Percentiles rank a stretch among this genome's conserved stretches.
Evolutionary conservation across 2,329 filamentous ascomycete species (phyloP).

Genomic region (Diplodia seriata): DNA sequence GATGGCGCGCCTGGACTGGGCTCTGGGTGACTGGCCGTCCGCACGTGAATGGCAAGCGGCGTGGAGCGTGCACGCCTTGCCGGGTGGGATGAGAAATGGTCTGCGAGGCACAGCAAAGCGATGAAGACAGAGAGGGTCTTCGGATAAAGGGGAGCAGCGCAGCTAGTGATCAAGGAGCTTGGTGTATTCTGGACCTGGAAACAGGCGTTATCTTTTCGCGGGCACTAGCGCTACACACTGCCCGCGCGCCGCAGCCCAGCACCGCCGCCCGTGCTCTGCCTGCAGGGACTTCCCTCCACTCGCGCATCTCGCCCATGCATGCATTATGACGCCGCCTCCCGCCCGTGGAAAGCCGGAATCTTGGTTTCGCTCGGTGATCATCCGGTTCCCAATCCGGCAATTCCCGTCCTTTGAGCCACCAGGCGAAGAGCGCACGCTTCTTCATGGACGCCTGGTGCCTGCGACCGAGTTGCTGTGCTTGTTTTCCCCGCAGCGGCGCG

Average conservation of each 20-base stretch:
- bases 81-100: slow-evolving; percentile 2
- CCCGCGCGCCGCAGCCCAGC: slow-evolving; percentile 12
- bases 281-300: slow-evolving; percentile 17
- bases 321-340: slow-evolving; percentile 19
- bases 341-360: neutral
- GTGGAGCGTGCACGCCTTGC: slow-evolving; percentile 17
- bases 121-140: neutral
- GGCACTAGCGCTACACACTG: slow-evolving; percentile 15
- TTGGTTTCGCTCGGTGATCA: slow-evolving; percentile 20
- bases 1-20: slow-evolving; percentile 15
- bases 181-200: slow-evolving; percentile 6
- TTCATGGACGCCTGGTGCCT: too few species aligned
- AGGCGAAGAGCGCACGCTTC: neutral
- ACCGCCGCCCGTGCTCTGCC: neutral
- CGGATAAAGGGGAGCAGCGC: slow-evolving; percentile 13
- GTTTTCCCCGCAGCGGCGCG: neutral
- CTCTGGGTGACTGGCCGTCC: slow-evolving; percentile 3
- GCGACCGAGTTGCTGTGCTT: neutral
- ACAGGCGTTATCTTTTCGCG: slow-evolving; percentile 24
- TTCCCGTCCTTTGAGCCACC: neutral
- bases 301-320: slow-evolving; percentile 1
- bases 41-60: slow-evolving; percentile 23
- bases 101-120: neutral
- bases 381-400: slow-evolving; percentile 19
- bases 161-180: slow-evolving; percentile 10